A percentile compares a stretch with the other conserved stretches of the same genome.
These are phyloP conservation scores for Trametes maxima DNA, from an alignment of 768 basidiomycete genomes.

Conservation along the genomic window DNA sequence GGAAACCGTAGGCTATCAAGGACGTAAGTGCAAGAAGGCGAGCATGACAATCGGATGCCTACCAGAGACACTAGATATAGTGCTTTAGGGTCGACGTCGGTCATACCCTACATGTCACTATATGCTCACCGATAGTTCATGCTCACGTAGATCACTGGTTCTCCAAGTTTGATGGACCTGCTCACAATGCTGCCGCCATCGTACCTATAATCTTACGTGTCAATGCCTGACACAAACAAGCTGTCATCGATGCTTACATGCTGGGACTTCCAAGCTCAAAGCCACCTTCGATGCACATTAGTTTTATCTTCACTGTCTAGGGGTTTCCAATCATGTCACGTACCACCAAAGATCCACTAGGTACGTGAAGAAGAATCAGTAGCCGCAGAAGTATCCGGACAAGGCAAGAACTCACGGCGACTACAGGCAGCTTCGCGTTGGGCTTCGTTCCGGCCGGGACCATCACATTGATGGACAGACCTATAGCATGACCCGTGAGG, in stretches of 20 bases:
- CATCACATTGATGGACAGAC: conserved; percentile 33
- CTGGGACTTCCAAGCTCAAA: conserved; percentile 43
- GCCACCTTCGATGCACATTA: conserved; percentile 34
- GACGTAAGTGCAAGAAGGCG: neutral
- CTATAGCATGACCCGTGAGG: neutral
- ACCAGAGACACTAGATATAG: conserved; percentile 12
- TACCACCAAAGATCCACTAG: conserved; percentile 34
- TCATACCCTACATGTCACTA: neutral
- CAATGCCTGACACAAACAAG: neutral
- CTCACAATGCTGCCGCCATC: conserved; percentile 48
- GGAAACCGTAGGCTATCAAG: conserved; percentile 42
- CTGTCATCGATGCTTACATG: neutral
- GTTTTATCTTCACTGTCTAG: neutral
- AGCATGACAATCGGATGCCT: neutral
- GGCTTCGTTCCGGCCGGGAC: conserved; percentile 20
- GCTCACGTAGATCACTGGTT: conserved; percentile 54
- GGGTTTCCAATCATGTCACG: neutral
- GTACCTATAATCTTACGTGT: conserved; percentile 33
- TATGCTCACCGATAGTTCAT: conserved; percentile 51
- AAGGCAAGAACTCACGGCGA: conserved; percentile 13
- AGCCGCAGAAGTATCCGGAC: too few species aligned
- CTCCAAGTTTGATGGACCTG: conserved; percentile 44
- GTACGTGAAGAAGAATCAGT: neutral
- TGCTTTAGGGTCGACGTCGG: neutral
- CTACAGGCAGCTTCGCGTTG: conserved; percentile 22